Conservation (phyloP, 108 stramenopile genomes). For the Cyclotella baltica region DNA sequence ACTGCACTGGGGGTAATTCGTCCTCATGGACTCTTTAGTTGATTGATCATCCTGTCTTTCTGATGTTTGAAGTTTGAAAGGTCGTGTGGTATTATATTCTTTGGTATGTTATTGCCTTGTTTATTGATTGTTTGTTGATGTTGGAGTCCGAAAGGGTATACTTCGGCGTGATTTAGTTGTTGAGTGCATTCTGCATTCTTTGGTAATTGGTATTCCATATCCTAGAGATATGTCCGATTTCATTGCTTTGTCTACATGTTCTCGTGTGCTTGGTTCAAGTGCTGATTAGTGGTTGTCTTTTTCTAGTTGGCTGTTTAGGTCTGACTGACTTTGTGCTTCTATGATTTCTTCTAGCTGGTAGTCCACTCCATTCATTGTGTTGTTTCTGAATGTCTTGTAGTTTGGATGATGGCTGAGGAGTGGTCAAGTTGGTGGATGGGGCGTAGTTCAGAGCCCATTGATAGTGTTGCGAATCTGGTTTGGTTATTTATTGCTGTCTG, state of each 20-base stretch:
- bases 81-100: constrained; percentile 19
- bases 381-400: too few relatives aligned
- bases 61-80: constrained; percentile 17
- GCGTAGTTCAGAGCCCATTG: constrained; percentile 22
- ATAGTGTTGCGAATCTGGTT: neutral
- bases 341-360: neutral
- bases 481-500: neutral
- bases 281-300: constrained; percentile 23
- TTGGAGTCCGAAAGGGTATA: constrained; percentile 24
- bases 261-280: constrained; percentile 2
- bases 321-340: neutral
- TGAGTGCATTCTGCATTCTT: constrained; percentile 7
- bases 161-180: constrained; percentile 24
- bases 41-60: constrained; percentile 1
- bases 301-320: neutral
- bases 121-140: constrained; percentile 20
- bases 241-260: constrained; percentile 2
- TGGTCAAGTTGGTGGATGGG: constrained; percentile 15
- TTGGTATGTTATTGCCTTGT: constrained; percentile 19
- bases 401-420: constrained; percentile 22
- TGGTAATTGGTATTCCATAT: constrained; percentile 14
- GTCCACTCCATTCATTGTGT: neutral
- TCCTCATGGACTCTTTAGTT: constrained; percentile 20
- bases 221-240: constrained; percentile 1
- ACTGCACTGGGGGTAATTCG: neutral